Base-by-base conservation (phyloP, 805 yeast genomes). In the Wickerhamomyces bisporus region DNA sequence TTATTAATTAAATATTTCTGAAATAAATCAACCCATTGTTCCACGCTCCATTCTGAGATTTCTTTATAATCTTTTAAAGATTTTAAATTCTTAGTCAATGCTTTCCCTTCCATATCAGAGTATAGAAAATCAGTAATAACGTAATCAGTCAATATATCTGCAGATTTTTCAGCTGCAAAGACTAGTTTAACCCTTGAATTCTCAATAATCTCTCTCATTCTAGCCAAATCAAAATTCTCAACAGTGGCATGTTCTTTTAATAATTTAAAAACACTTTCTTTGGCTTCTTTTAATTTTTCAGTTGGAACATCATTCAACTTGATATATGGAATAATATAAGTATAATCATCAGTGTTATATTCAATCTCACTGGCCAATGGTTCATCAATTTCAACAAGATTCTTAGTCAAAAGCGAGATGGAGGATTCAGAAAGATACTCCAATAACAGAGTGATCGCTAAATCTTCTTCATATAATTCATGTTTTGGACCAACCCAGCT, bases 401-500 rank as follows among this genome's bases (percentile, higher is more conserved):
- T 60, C 50, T 76, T 77, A 45, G 77, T 77, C 42, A 93, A 72
- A 19, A 87, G 68, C 2, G 97, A 84, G 32, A 86, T 76, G 0
- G 95, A 78, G 3, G 83, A 75, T 34, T 79, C 83, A 5, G 94
- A 77, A 37, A 91, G 70, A 56, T 91, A 93, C 20, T 75, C 70
- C 15, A 87, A 74, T 13, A 93, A 47, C 35, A 83, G 69, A 34
- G 84, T 83, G 16, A 87, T 58, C 0, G 96, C 97, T 29, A 80
- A 67, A 54, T 77, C 79, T 6, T 64, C 64, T 16, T 78, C 53
- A 12, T 66, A 55, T 30, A 81, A 75, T 9, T 60, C 54, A 27
- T 72, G 73, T 12, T 67, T 63, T 8, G 95, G 95, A 7, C 97
- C 97, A 35, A 86, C 70, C 91, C 95, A 89, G 3, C 84, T 66